phyloP scores from a whole-genome alignment of 2,329 filamentous ascomycete species.

The Mycocentrospora acerina region DNA sequence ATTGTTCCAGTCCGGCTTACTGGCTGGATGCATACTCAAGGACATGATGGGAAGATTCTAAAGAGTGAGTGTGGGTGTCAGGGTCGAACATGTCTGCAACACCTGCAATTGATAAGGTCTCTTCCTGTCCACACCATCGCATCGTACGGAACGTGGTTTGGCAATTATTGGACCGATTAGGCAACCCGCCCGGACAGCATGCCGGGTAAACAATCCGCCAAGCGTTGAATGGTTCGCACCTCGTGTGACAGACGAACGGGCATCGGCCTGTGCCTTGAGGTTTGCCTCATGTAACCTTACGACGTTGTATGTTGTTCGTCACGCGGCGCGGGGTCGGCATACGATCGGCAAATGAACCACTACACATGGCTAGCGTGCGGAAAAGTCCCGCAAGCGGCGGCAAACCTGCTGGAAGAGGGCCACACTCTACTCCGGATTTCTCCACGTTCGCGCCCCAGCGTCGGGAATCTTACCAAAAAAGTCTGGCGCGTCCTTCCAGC shows the following conservation, averaged over 20 bases:
- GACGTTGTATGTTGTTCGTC: background rate
- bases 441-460: too few relatives aligned
- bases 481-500: background rate
- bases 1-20: slow-evolving; percentile 63
- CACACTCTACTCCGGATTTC: too few relatives aligned
- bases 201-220: slow-evolving; percentile 12
- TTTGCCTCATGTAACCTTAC: background rate
- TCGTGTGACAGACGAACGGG: slow-evolving; percentile 10
- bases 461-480: too few relatives aligned
- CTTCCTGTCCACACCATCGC: background rate
- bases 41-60: slow-evolving; percentile 15
- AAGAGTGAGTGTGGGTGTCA: slow-evolving; percentile 1
- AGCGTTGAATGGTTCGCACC: slow-evolving; percentile 6
- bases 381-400: too few relatives aligned
- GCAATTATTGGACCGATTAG: slow-evolving; percentile 16
- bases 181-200: slow-evolving; percentile 24
- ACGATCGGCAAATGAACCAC: background rate
- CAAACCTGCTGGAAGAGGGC: too few relatives aligned
- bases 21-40: slow-evolving; percentile 22
- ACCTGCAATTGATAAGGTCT: slow-evolving; percentile 6
- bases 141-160: slow-evolving; percentile 6
- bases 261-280: slow-evolving; percentile 8
- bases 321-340: background rate
- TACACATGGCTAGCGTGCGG: too few relatives aligned
- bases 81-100: background rate